Conservation (phyloP, 2,329 filamentous ascomycete genomes). For the Diplodia intermedia region DNA sequence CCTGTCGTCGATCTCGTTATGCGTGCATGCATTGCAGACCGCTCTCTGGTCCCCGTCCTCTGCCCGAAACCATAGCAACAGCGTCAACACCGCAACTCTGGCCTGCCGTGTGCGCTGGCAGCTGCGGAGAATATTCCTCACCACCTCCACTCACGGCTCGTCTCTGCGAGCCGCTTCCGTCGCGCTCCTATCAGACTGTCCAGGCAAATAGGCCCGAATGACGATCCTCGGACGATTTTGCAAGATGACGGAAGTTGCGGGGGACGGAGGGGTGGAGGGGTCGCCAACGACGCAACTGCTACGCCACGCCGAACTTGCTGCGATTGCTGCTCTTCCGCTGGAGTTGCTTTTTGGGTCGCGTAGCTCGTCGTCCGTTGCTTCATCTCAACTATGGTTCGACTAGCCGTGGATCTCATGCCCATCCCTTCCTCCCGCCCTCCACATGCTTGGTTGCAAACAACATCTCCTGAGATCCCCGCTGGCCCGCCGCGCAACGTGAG, state of each 20-base stretch:
- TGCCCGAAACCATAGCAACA: slow-evolving; percentile 16
- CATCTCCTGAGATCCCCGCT: background rate
- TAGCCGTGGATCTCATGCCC: background rate
- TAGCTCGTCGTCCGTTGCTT: background rate
- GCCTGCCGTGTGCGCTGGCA: slow-evolving; percentile 21
- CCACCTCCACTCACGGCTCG: slow-evolving; percentile 14
- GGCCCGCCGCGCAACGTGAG: slow-evolving; percentile 12
- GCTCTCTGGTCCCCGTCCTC: slow-evolving; percentile 1
- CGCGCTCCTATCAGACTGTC: slow-evolving; percentile 16
- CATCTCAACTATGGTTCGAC: background rate
- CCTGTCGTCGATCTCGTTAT: slow-evolving; percentile 18
- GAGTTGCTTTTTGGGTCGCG: background rate
- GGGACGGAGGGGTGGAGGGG: slow-evolving; percentile 15
- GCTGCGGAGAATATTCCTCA: slow-evolving; percentile 20
- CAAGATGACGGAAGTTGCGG: slow-evolving; percentile 9
- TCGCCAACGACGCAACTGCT: slow-evolving; percentile 1
- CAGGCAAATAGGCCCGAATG: slow-evolving; percentile 15
- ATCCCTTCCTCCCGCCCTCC: slow-evolving; percentile 13
- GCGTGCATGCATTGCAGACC: slow-evolving; percentile 20
- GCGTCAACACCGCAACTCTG: slow-evolving; percentile 30
- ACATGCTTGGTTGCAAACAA: slow-evolving; percentile 1
- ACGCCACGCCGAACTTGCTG: slow-evolving; percentile 13
- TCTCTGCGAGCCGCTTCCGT: background rate
- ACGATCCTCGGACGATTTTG: background rate
- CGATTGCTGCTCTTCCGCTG: background rate